Percentiles rank a stretch among this genome's conserved stretches.
These are phyloP conservation scores for Vigna hirtella DNA, from an alignment of 306 rosid species.

Conservation along the genomic window DNA sequence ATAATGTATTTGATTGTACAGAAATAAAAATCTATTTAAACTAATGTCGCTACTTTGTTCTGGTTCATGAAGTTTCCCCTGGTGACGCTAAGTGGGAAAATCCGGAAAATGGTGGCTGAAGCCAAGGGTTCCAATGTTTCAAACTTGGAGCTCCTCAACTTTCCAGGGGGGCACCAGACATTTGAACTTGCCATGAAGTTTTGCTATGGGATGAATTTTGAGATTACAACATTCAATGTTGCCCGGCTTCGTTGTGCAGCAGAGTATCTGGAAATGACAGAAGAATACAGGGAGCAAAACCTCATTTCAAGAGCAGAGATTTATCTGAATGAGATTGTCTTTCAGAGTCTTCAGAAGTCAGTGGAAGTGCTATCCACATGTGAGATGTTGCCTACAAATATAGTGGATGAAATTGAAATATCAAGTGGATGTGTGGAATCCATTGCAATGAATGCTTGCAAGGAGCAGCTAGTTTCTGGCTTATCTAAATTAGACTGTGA, in stretches of 20 bases:
- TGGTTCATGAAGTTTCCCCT: constrained; percentile 74
- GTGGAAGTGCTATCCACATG: constrained; percentile 76
- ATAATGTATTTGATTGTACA: constrained; percentile 4
- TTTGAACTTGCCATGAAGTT: constrained; percentile 90
- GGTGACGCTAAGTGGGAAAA: constrained; percentile 85
- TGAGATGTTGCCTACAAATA: constrained; percentile 56
- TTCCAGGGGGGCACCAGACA: constrained; percentile 82
- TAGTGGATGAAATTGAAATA: constrained; percentile 68
- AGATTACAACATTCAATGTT: constrained; percentile 76
- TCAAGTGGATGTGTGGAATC: constrained; percentile 78
- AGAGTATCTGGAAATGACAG: constrained; percentile 83
- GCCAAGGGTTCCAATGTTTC: constrained; percentile 59
- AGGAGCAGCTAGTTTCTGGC: constrained; percentile 76
- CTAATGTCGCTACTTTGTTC: constrained; percentile 32
- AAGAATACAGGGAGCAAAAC: constrained; percentile 76
- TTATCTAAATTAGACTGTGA: constrained; percentile 64
- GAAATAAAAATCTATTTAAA: constrained; percentile 18
- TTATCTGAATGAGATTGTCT: constrained; percentile 72
- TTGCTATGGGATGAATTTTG: constrained; percentile 87
- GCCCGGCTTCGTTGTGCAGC: constrained; percentile 78
- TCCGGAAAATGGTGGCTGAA: constrained; percentile 82
- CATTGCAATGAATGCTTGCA: constrained; percentile 80
- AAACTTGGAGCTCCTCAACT: constrained; percentile 68
- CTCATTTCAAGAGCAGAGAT: constrained; percentile 64
- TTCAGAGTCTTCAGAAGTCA: constrained; percentile 69